A percentile compares a stretch with the other conserved stretches of the same genome.
These are phyloP conservation scores for Podospora appendiculata DNA, from an alignment of 495 filamentous ascomycete species.

Conservation along the genomic window DNA sequence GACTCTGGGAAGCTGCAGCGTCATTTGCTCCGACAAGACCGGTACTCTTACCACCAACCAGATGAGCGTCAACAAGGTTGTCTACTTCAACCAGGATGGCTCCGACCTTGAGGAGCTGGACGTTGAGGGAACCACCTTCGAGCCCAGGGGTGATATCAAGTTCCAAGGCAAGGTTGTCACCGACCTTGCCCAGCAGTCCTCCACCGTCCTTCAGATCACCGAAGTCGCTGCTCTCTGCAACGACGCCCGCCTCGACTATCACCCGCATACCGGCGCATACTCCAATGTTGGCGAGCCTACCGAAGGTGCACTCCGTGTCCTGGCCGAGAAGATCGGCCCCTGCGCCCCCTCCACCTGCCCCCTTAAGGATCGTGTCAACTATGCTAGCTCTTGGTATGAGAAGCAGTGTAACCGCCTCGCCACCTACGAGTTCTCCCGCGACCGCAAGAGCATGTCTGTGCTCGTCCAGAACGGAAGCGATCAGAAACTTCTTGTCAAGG, in stretches of 20 bases:
- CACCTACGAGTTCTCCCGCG: constrained; percentile 95
- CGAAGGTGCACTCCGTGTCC: constrained; percentile 82
- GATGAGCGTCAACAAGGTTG: constrained; percentile 95
- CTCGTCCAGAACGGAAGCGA: constrained; percentile 60
- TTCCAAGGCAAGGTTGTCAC: constrained; percentile 58
- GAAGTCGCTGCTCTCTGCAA: constrained; percentile 92
- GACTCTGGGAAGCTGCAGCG: constrained; percentile 96
- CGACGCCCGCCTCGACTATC: constrained; percentile 74
- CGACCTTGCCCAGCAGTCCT: constrained; percentile 67
- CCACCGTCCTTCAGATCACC: constrained; percentile 68
- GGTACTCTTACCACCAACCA: constrained; percentile 98
- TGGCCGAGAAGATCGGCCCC: constrained; percentile 90
- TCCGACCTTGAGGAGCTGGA: constrained; percentile 77
- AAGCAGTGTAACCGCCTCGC: constrained; percentile 62
- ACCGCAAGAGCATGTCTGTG: constrained; percentile 99
- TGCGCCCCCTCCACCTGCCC: constrained; percentile 31
- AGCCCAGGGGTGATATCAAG: constrained; percentile 68
- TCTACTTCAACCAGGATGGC: constrained; percentile 68
- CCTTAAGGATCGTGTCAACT: constrained; percentile 57
- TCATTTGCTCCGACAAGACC: constrained; percentile 99
- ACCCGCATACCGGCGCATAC: constrained; percentile 62
- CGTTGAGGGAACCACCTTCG: constrained; percentile 90
- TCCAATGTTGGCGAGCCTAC: constrained; percentile 92
- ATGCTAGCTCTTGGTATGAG: constrained; percentile 81
- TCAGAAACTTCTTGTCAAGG: constrained; percentile 88